Evolutionary conservation across 2,329 filamentous ascomycete species (phyloP).

Genomic region (Epichloe coenophiala): DNA sequence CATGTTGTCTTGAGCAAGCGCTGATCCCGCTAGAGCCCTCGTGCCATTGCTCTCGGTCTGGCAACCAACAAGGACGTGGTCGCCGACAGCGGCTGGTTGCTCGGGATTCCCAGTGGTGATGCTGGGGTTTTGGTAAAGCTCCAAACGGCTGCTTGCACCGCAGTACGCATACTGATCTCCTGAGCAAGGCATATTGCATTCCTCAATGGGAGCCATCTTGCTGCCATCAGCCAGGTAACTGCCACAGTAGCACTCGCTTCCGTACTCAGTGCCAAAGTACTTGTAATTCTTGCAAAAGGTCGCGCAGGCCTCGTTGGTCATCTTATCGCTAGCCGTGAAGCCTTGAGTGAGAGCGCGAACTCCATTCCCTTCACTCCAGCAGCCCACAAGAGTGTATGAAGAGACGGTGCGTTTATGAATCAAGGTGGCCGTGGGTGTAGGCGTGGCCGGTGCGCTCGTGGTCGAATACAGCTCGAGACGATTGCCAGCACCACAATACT

Average conservation of each 20-base stretch:
- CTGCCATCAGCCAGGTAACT: constrained; percentile 16
- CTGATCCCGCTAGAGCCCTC: constrained; percentile 18
- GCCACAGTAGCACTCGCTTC: constrained; percentile 26
- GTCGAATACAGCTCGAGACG: constrained; percentile 31
- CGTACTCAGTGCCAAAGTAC: constrained; percentile 29
- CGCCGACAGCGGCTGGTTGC: constrained; percentile 18
- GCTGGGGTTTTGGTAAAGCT: constrained; percentile 19
- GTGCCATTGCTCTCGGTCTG: constrained; percentile 21
- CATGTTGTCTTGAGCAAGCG: constrained; percentile 16
- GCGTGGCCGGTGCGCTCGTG: constrained; percentile 19
- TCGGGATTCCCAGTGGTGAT: constrained; percentile 14
- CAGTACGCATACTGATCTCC: constrained; percentile 21
- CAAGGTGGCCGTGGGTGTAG: constrained; percentile 16
- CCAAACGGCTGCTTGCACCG: constrained; percentile 17
- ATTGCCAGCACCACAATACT: constrained; percentile 29
- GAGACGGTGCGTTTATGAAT: constrained; percentile 11
- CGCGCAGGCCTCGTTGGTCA: constrained; percentile 22
- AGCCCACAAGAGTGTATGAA: constrained; percentile 23
- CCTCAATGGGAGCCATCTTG: constrained; percentile 14
- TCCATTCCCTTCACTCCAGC: constrained; percentile 25
- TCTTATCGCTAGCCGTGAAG: constrained; percentile 13
- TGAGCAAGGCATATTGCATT: constrained; percentile 22
- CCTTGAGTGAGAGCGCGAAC: constrained; percentile 20
- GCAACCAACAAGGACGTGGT: constrained; percentile 22
- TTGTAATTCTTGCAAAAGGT: constrained; percentile 21